Evolutionary conservation across 2,329 filamentous ascomycete genomes (phyloP).

Genomic region (Scedosporium dehoogii): DNA sequence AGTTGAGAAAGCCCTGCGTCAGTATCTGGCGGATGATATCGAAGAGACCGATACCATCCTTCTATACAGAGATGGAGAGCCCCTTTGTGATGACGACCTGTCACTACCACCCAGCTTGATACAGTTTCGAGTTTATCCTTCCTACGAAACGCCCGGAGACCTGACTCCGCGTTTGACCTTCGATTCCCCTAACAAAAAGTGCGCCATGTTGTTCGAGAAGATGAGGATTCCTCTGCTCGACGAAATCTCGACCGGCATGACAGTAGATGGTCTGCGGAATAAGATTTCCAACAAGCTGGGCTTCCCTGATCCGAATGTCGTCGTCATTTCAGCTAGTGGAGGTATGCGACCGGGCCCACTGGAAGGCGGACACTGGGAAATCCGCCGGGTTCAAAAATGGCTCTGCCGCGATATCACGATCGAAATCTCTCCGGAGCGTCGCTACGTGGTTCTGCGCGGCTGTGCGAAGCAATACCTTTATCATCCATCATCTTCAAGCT

Average conservation of each 20-base stretch:
- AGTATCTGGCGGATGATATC: neutral
- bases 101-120: neutral
- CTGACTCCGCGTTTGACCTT: neutral
- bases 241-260: neutral
- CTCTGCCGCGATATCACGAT: neutral
- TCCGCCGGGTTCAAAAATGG: neutral
- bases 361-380: neutral
- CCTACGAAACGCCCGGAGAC: neutral
- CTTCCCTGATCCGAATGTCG: neutral
- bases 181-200: neutral
- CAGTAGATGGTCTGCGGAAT: neutral
- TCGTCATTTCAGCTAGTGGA: neutral
- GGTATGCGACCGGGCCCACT: neutral
- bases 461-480: conserved; percentile 2
- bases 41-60: neutral
- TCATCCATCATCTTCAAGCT: neutral
- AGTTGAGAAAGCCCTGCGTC: neutral
- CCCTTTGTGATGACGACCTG: neutral
- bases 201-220: neutral
- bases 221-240: neutral
- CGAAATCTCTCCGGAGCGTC: neutral
- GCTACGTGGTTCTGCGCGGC: conserved; percentile 1
- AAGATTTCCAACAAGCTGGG: neutral
- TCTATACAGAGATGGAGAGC: neutral
- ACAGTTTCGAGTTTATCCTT: neutral